phyloP scores from a whole-genome alignment of 2,329 filamentous ascomycete species.

The Cercospora zeina region DNA sequence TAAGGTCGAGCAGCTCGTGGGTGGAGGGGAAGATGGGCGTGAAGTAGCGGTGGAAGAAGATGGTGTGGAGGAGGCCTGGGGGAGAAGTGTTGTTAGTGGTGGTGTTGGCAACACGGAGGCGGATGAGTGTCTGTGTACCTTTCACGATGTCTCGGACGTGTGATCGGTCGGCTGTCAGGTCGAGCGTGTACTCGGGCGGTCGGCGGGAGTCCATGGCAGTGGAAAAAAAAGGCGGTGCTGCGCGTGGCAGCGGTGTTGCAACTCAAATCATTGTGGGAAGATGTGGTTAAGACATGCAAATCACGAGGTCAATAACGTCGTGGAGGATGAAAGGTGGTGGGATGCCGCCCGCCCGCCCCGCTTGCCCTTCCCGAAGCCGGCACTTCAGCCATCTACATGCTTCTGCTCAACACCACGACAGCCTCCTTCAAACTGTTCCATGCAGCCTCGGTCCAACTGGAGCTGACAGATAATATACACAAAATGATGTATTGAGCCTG shows the following conservation, averaged over 20 bases:
- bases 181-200: slow-evolving; percentile 86
- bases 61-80: slow-evolving; percentile 85
- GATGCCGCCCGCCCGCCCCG: neutral
- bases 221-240: slow-evolving; percentile 4
- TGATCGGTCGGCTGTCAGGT: slow-evolving; percentile 86
- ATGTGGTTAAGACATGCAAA: slow-evolving; percentile 5
- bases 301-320: slow-evolving; percentile 7
- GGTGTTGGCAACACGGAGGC: neutral
- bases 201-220: slow-evolving; percentile 61
- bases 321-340: slow-evolving; percentile 8
- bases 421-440: neutral
- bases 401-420: neutral
- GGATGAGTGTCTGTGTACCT: slow-evolving; percentile 55
- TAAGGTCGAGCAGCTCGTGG: slow-evolving; percentile 86
- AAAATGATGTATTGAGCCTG: neutral
- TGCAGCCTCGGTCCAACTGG: neutral
- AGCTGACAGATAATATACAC: neutral
- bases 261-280: slow-evolving; percentile 9
- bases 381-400: neutral
- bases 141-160: slow-evolving; percentile 91
- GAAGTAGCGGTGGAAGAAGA: slow-evolving; percentile 99
- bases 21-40: slow-evolving; percentile 78
- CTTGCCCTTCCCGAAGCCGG: neutral
- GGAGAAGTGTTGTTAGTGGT: slow-evolving; percentile 1
- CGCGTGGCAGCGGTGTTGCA: slow-evolving; percentile 13